phyloP scores from a whole-genome alignment of 495 filamentous ascomycete genomes.

The Clohesyomyces aquaticus region DNA sequence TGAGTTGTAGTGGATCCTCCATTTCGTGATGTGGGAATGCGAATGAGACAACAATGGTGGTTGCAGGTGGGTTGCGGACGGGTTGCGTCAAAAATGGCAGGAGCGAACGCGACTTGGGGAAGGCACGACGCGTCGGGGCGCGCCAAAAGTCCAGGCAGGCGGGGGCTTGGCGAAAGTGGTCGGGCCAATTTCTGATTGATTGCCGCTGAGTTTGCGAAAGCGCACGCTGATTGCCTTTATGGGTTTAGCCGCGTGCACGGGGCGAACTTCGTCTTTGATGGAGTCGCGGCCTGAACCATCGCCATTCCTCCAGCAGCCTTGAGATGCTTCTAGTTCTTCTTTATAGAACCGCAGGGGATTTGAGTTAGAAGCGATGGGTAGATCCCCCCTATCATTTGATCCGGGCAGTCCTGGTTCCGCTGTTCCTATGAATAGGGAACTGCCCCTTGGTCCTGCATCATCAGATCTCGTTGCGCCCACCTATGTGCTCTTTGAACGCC shows the following conservation, averaged over 20 bases:
- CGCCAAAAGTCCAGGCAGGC: not conserved
- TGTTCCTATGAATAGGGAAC: too few species aligned
- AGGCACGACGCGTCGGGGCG: constrained; percentile 27
- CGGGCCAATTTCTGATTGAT: constrained; percentile 9
- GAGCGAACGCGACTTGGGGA: constrained; percentile 23
- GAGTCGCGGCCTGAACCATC: too few species aligned
- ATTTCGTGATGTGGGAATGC: constrained; percentile 10
- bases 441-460: too few species aligned
- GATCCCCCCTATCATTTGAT: too few species aligned
- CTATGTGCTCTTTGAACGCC: too few species aligned
- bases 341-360: too few species aligned
- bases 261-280: constrained; percentile 11
- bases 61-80: constrained; percentile 3
- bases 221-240: constrained; percentile 10
- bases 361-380: too few species aligned
- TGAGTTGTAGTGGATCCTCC: constrained; percentile 14
- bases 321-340: too few species aligned
- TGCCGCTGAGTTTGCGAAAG: not conserved
- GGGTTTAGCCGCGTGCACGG: not conserved
- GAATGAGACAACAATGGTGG: constrained; percentile 10
- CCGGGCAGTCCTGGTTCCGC: too few species aligned
- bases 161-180: constrained; percentile 6
- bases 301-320: too few species aligned
- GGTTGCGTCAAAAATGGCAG: not conserved
- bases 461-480: too few species aligned